Conservation (phyloP, 495 filamentous ascomycete species). For the Hypoxylon fragiforme region DNA sequence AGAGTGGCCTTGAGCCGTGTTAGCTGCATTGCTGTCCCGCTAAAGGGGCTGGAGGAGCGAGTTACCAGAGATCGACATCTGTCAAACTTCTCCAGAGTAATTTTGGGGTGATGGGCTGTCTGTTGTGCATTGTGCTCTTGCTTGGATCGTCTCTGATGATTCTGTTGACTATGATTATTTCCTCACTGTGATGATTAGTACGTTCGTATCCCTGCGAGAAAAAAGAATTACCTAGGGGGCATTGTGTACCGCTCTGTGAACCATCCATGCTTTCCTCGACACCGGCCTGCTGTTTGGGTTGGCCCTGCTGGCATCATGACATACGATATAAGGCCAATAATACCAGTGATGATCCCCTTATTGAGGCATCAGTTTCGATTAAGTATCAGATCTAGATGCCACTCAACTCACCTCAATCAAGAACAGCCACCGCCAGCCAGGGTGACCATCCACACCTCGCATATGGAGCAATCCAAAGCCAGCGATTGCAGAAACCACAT, state of each 20-base stretch:
- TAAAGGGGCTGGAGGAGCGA: neutral
- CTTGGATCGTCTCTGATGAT: conserved; percentile 71
- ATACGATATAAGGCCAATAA: conserved; percentile 66
- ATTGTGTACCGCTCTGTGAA: conserved; percentile 65
- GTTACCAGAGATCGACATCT: conserved; percentile 76
- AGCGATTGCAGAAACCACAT: conserved; percentile 68
- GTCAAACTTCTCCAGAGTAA: conserved; percentile 63
- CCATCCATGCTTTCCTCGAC: conserved; percentile 68
- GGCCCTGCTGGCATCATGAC: conserved; percentile 74
- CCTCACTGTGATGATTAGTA: conserved; percentile 50
- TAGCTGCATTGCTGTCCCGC: neutral
- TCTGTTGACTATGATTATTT: conserved; percentile 73
- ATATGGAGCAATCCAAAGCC: conserved; percentile 75
- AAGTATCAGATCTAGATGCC: neutral
- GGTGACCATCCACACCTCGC: conserved; percentile 56
- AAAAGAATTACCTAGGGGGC: no score
- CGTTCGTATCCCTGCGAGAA: neutral
- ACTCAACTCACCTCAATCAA: conserved; percentile 46
- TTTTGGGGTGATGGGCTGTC: conserved; percentile 64
- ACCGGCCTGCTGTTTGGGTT: conserved; percentile 67
- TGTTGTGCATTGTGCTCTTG: conserved; percentile 64
- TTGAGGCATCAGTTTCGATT: neutral
- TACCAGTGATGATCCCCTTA: conserved; percentile 58
- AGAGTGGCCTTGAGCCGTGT: conserved; percentile 57
- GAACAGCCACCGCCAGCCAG: conserved; percentile 80